Evolutionary conservation across 495 filamentous ascomycete genomes (phyloP).

Genomic region (Pyrenopolyporus hunteri): DNA sequence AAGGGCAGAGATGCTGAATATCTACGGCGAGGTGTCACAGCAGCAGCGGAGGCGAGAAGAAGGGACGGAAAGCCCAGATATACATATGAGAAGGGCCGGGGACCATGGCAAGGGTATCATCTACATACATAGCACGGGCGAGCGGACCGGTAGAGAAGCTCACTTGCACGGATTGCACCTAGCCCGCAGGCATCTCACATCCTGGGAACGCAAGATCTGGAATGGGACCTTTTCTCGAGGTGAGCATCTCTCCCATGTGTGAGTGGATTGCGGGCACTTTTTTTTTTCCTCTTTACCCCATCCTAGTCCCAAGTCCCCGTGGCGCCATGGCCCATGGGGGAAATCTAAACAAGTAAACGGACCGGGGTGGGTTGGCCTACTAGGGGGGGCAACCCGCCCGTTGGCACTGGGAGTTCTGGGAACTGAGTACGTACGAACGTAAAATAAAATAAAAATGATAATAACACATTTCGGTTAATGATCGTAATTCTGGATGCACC

Average conservation of each 20-base stretch:
- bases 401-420: slow-evolving; percentile 14
- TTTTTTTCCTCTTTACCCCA: slow-evolving; percentile 30
- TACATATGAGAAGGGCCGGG: slow-evolving; percentile 30
- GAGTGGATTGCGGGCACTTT: slow-evolving; percentile 29
- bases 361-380: neutral
- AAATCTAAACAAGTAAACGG: slow-evolving; percentile 9
- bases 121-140: slow-evolving; percentile 25
- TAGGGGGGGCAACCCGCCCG: neutral
- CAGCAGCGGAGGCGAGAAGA: too few species aligned
- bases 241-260: slow-evolving; percentile 26
- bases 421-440: slow-evolving; percentile 2
- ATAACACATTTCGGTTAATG: slow-evolving; percentile 35
- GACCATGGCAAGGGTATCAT: slow-evolving; percentile 22
- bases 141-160: slow-evolving; percentile 41
- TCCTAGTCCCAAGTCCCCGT: slow-evolving; percentile 30
- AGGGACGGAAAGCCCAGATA: slow-evolving; percentile 31
- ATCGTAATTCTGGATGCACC: slow-evolving; percentile 32
- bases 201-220: slow-evolving; percentile 33
- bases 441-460: slow-evolving; percentile 2
- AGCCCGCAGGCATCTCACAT: slow-evolving; percentile 32
- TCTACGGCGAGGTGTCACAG: slow-evolving; percentile 3
- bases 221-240: slow-evolving; percentile 30
- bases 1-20: slow-evolving; percentile 15
- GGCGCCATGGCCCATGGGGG: slow-evolving; percentile 35
- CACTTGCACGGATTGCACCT: slow-evolving; percentile 29